phyloP scores from a whole-genome alignment of 345 rosid genomes.

The Excoecaria cochinchinensis region DNA sequence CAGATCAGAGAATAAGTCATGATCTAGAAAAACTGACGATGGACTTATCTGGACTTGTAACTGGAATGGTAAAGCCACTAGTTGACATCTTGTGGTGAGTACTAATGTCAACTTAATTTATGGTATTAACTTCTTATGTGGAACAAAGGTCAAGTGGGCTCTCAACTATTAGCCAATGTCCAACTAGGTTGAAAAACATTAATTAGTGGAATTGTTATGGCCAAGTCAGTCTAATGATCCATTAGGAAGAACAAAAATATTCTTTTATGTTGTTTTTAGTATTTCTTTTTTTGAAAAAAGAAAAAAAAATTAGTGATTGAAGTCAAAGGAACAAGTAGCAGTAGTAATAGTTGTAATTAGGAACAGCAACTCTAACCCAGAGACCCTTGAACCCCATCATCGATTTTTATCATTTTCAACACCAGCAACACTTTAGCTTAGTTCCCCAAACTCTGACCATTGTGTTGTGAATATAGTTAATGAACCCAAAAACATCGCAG shows the following conservation, averaged over 20 bases:
- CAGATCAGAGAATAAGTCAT: conserved; percentile 92
- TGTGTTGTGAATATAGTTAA: background rate
- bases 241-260: background rate
- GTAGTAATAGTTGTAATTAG: no score
- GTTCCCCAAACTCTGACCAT: background rate
- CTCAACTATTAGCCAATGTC: background rate
- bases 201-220: background rate
- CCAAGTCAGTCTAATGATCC: background rate
- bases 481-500: background rate
- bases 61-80: conserved; percentile 98
- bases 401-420: background rate
- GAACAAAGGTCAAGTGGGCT: background rate
- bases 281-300: background rate
- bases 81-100: conserved; percentile 95
- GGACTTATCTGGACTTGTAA: conserved; percentile 84
- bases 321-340: background rate
- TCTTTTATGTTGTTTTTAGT: background rate
- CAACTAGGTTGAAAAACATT: background rate
- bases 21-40: conserved; percentile 87
- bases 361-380: background rate
- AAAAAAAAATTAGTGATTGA: background rate
- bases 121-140: background rate
- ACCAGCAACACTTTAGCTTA: background rate
- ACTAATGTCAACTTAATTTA: conserved; percentile 9
- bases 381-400: background rate